These are phyloP conservation scores for Cadophora sp. DNA, from an alignment of 2,329 filamentous ascomycete species.

Conservation along the genomic window DNA sequence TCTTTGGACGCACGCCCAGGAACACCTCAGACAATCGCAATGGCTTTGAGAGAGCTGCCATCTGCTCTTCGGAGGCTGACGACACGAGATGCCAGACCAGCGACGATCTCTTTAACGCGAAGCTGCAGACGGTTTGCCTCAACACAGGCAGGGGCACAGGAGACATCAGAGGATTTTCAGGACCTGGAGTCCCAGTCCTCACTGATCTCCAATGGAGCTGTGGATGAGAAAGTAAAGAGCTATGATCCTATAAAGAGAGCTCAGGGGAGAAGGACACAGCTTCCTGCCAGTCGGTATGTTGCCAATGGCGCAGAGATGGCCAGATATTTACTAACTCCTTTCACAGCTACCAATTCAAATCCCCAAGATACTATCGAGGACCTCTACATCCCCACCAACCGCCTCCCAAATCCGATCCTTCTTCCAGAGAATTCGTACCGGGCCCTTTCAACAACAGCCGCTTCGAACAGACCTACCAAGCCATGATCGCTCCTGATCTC, in stretches of 20 bases:
- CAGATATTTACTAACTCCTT: slow-evolving; percentile 6
- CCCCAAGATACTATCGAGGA: slow-evolving; percentile 93
- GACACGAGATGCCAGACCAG: slow-evolving; percentile 35
- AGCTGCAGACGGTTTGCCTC: slow-evolving; percentile 42
- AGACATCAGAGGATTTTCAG: slow-evolving; percentile 42
- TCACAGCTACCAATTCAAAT: slow-evolving; percentile 88
- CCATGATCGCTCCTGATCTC: slow-evolving; percentile 85
- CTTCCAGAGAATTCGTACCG: slow-evolving; percentile 86
- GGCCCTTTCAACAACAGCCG: slow-evolving; percentile 90
- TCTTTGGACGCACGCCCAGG: slow-evolving; percentile 22
- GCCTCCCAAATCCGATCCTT: slow-evolving; percentile 83
- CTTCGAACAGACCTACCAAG: slow-evolving; percentile 87
- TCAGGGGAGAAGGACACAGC: slow-evolving; percentile 47
- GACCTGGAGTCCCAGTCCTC: slow-evolving; percentile 57
- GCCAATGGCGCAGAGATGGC: not conserved
- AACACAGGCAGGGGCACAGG: slow-evolving; percentile 36
- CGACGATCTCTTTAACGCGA: slow-evolving; percentile 21
- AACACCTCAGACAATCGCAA: slow-evolving; percentile 31
- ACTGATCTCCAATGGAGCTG: slow-evolving; percentile 46
- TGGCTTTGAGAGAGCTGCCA: slow-evolving; percentile 45
- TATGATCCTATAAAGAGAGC: slow-evolving; percentile 58
- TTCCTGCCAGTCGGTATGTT: slow-evolving; percentile 50
- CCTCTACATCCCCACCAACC: slow-evolving; percentile 93
- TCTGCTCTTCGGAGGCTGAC: slow-evolving; percentile 41
- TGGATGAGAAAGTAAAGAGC: slow-evolving; percentile 47